Evolutionary conservation across 331 rosid species (phyloP).

Genomic region (Acacia pycnantha): DNA sequence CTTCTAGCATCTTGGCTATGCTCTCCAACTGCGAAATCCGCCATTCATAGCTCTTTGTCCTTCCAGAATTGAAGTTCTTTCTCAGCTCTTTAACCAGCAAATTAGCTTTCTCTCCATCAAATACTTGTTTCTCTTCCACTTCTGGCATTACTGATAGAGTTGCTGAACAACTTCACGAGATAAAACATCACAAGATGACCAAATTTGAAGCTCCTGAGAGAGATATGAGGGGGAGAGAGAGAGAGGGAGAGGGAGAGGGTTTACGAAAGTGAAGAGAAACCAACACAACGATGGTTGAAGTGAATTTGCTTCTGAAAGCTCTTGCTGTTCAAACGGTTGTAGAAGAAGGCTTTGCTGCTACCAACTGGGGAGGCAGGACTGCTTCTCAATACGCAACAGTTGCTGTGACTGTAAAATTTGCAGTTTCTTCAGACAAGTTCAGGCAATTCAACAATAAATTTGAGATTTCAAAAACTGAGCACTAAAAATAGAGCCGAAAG

Average conservation of each 20-base stretch:
- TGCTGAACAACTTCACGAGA: constrained; percentile 48
- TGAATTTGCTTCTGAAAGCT: constrained; percentile 36
- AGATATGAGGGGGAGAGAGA: background rate
- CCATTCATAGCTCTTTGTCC: constrained; percentile 78
- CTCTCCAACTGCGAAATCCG: constrained; percentile 58
- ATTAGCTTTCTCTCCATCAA: constrained; percentile 48
- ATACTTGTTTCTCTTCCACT: constrained; percentile 39
- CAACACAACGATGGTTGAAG: constrained; percentile 19
- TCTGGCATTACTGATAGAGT: constrained; percentile 37
- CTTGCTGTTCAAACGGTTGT: constrained; percentile 25
- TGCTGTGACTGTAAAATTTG: constrained; percentile 14
- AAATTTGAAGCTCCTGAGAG: background rate
- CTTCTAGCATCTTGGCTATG: constrained; percentile 64
- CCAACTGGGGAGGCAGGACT: constrained; percentile 29
- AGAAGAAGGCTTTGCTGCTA: constrained; percentile 36
- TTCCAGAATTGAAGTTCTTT: constrained; percentile 55
- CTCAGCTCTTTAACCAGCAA: constrained; percentile 53
- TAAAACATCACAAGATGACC: background rate
- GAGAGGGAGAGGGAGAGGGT: constrained; percentile 9
- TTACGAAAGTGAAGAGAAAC: constrained; percentile 43
- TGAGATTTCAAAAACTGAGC: background rate
- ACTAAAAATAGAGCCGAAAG: background rate
- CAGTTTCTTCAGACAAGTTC: background rate
- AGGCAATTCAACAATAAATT: background rate
- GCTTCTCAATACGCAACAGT: constrained; percentile 16